phyloP scores from a whole-genome alignment of 164 flowering plant genomes.

The Euptelea pleiosperma region DNA sequence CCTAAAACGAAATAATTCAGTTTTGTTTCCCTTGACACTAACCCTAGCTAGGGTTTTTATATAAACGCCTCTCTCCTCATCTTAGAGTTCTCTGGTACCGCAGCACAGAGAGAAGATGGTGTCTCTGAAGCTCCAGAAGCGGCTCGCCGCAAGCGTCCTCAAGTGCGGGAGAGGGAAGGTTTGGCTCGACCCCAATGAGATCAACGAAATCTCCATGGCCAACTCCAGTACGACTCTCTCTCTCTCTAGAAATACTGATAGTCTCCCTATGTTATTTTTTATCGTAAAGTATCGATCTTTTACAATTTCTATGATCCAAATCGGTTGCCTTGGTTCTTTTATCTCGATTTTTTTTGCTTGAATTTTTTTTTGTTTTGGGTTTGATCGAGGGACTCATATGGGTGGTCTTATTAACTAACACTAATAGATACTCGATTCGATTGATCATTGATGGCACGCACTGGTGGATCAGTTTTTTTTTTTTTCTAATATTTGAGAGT shows the following conservation, averaged over 20 bases:
- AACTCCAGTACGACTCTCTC: conserved; percentile 31
- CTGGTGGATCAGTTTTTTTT: no score
- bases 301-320: neutral
- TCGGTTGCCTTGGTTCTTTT: neutral
- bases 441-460: no score
- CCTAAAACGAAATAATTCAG: no score
- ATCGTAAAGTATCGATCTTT: neutral
- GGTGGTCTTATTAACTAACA: no score
- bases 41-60: no score
- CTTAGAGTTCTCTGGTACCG: no score
- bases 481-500: no score
- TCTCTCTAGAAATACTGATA: neutral
- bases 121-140: conserved; percentile 41
- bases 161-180: conserved; percentile 40
- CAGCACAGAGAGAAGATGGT: conserved; percentile 30
- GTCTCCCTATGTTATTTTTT: no score
- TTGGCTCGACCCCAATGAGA: conserved; percentile 47
- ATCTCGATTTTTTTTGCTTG: neutral
- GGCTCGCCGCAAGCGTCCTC: conserved; percentile 40
- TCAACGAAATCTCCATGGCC: conserved; percentile 40
- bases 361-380: neutral
- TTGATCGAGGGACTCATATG: no score
- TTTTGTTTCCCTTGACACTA: no score
- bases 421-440: no score
- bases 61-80: no score